Evolutionary conservation across 2,329 filamentous ascomycete species (phyloP), one percentile per base, ranked within the genome.

Genomic region (Penicillium sp.): DNA sequence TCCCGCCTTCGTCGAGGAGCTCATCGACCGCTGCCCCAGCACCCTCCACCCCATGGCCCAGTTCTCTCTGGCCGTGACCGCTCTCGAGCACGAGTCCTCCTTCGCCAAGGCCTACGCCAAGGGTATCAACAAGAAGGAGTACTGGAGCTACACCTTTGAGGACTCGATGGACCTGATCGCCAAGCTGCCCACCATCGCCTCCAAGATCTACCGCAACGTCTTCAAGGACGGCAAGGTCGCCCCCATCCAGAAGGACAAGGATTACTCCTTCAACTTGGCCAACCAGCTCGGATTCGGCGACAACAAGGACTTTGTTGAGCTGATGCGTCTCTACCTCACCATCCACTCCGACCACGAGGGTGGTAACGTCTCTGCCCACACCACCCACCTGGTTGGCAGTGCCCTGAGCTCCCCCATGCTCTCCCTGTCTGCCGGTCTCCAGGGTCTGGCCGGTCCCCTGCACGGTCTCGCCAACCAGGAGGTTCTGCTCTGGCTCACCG

Each of bases 311-410:
- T 99, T 99, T 73, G 84, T 99, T 78, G 95, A 99, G 88, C 86
- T 99, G 73, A 91, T 99, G 89, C 92, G 95, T 81, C 87, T 99
- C 69, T 99, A 99, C 88, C 88, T 99, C 75, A 98, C 95, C 83
- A 99, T 99, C 82, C 95, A 99, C 90, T 94, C 95, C 64, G 95
- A 99, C 82, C 95, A 99, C 86, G 95, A 99, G 87, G 95, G 95
- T 84, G 95, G 95, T 72, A 99, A 99, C 82, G 95, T 99, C 82
- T 92, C 88, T 79, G 95, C 95, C 69, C 95, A 99, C 88, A 96
- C 95, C 79, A 98, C 95, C 69, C 95, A 99, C 86, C 85, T 99
- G 79, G 95, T 99, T 73, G 95, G 95, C 80, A 92, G 88, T 76
- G 94, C 95, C 72, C 89, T 99, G 75, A 96, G 91, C 87, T 99